A percentile compares a stretch with the other conserved stretches of the same genome.
Evolutionary conservation across 2,329 filamentous ascomycete genomes (phyloP).

Genomic region (Knoxdaviesia proteae): DNA sequence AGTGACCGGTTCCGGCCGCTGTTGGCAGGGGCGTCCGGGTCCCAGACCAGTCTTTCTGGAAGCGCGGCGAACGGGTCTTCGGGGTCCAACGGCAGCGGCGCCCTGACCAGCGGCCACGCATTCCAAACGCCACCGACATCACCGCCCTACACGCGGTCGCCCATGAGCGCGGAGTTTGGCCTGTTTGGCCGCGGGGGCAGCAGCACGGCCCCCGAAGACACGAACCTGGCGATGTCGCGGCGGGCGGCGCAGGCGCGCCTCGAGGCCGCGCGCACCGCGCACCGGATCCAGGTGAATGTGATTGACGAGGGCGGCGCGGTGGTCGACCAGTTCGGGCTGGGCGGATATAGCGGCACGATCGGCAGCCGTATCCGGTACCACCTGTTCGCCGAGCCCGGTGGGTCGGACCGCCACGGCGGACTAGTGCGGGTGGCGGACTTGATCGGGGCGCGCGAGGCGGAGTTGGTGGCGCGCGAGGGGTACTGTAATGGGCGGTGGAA

Average conservation of each 20-base stretch:
- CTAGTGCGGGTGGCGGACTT: constrained; percentile 31
- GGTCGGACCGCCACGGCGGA: constrained; percentile 32
- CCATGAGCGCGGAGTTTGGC: constrained; percentile 14
- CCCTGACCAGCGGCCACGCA: constrained; percentile 6
- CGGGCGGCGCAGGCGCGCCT: constrained; percentile 45
- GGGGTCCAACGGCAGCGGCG: constrained; percentile 1
- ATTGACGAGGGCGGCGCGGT: constrained; percentile 28
- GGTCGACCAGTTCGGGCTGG: constrained; percentile 31
- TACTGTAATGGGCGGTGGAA: constrained; percentile 29
- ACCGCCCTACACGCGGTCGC: constrained; percentile 8
- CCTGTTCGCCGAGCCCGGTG: constrained; percentile 34
- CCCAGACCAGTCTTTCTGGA: constrained; percentile 7
- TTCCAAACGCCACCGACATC: background rate
- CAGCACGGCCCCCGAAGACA: constrained; percentile 12
- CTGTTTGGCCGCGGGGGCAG: constrained; percentile 1
- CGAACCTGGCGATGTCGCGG: constrained; percentile 29
- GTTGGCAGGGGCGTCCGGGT: constrained; percentile 5
- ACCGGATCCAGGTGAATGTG: constrained; percentile 38
- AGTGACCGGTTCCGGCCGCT: constrained; percentile 22
- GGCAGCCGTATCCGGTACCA: constrained; percentile 38
- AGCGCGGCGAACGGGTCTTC: constrained; percentile 1
- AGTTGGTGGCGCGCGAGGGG: constrained; percentile 13
- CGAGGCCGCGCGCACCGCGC: constrained; percentile 30
- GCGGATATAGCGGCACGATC: constrained; percentile 38
- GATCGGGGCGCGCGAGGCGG: constrained; percentile 25